Percentiles rank a stretch among this genome's conserved stretches.
phyloP scores from a whole-genome alignment of 148 eudicot species.

The Amaranthus palmeri region DNA sequence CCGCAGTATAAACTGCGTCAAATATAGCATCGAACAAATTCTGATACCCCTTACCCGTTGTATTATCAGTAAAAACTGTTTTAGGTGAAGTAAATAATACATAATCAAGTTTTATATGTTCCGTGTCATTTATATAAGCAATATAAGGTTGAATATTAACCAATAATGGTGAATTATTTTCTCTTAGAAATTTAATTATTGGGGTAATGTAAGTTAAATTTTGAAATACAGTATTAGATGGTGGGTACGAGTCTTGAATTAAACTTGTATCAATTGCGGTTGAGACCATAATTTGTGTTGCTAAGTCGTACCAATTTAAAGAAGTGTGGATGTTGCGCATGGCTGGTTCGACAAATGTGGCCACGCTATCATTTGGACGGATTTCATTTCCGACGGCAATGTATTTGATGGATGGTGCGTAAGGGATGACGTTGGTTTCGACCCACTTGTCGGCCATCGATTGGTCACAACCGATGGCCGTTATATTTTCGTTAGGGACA shows the following conservation, averaged over 20 bases:
- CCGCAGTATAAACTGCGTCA: constrained; percentile 12
- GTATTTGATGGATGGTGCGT: constrained; percentile 29
- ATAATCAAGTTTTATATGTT: constrained; percentile 10
- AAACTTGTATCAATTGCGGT: constrained; percentile 16
- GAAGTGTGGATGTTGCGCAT: constrained; percentile 33
- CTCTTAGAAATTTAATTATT: constrained; percentile 22
- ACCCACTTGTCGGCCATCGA: constrained; percentile 13
- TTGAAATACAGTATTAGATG: constrained; percentile 18
- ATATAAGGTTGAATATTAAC: constrained; percentile 32
- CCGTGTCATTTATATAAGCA: not conserved
- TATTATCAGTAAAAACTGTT: constrained; percentile 7
- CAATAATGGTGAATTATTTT: constrained; percentile 25
- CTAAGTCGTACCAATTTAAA: constrained; percentile 7
- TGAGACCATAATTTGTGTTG: constrained; percentile 25
- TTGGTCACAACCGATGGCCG: not conserved
- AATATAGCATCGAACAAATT: constrained; percentile 31
- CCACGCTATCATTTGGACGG: constrained; percentile 5
- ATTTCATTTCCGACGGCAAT: constrained; percentile 41
- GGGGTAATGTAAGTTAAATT: constrained; percentile 11
- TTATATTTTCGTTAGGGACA: not conserved
- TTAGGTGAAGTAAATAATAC: constrained; percentile 25
- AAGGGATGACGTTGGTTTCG: constrained; percentile 26
- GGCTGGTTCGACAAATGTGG: constrained; percentile 31
- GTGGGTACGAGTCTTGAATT: constrained; percentile 17
- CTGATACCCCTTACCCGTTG: constrained; percentile 20